These are phyloP conservation scores for Kodamaea neixiangensis DNA, from an alignment of 805 yeast genomes.

Conservation along the genomic window DNA sequence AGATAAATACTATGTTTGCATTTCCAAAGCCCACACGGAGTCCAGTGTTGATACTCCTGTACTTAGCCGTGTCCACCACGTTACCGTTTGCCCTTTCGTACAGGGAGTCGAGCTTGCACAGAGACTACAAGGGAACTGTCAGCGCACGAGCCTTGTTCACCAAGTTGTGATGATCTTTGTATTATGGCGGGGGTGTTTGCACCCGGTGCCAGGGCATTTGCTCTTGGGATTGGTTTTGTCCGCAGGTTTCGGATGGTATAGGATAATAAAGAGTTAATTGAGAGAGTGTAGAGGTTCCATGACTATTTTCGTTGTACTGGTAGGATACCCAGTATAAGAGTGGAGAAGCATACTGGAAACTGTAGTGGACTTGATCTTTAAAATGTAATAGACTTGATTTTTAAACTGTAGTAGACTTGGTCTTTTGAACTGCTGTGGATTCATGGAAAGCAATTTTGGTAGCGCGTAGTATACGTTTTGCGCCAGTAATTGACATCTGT, in stretches of 20 bases:
- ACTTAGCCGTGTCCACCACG: constrained; percentile 41
- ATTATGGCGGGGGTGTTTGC: neutral
- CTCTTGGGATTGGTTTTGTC: neutral
- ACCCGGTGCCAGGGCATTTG: neutral
- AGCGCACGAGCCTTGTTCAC: constrained; percentile 25
- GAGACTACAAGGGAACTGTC: constrained; percentile 34
- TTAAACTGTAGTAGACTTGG: no score
- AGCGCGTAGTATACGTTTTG: no score
- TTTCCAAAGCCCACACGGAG: constrained; percentile 14
- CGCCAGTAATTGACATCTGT: no score
- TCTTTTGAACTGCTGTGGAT: no score
- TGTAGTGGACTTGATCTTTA: no score
- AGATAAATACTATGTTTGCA: constrained; percentile 3
- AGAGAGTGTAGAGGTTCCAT: no score
- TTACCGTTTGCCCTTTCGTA: constrained; percentile 43
- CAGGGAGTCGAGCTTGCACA: constrained; percentile 31
- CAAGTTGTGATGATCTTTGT: constrained; percentile 1
- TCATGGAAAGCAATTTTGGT: no score
- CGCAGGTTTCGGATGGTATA: neutral
- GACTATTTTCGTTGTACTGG: no score
- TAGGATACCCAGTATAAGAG: no score
- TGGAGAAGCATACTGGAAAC: no score
- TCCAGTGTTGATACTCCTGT: constrained; percentile 36
- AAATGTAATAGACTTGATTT: no score
- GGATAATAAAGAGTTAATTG: neutral